Conservation (phyloP, 2,329 filamentous ascomycete species). For the Aspergillus sp. region DNA sequence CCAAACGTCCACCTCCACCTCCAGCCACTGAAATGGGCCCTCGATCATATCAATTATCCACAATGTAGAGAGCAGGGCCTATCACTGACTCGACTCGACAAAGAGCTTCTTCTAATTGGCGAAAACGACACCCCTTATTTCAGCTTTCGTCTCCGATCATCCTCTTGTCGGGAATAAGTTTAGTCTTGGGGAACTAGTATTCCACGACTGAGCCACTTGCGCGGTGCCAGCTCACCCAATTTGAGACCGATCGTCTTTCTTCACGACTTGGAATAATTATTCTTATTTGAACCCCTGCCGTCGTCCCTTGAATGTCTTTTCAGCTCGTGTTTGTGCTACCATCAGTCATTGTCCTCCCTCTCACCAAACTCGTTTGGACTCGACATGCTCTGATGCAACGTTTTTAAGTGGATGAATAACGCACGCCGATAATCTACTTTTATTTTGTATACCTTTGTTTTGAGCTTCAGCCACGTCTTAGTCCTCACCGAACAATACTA, state of each 20-base stretch:
- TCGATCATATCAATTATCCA: not conserved
- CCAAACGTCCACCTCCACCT: not conserved
- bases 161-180: not conserved
- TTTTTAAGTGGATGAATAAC: not conserved
- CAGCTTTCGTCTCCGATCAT: not conserved
- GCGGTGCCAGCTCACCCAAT: constrained; percentile 9
- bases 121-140: not conserved
- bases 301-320: constrained; percentile 1
- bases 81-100: not conserved
- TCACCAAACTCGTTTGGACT: not conserved
- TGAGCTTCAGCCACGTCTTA: not conserved
- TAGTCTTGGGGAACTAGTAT: not conserved
- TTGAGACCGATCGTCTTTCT: not conserved
- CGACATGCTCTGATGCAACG: not conserved
- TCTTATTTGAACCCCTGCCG: not conserved
- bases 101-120: not conserved
- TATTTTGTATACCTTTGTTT: not conserved
- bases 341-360: not conserved
- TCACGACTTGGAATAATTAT: not conserved
- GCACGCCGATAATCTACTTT: not conserved
- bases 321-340: not conserved
- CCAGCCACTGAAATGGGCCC: constrained; percentile 1
- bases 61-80: not conserved
- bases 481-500: not conserved
- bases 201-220: constrained; percentile 2